Evolutionary conservation across 2,329 filamentous ascomycete genomes (phyloP).

Genomic region (Pseudopyricularia cyperi): DNA sequence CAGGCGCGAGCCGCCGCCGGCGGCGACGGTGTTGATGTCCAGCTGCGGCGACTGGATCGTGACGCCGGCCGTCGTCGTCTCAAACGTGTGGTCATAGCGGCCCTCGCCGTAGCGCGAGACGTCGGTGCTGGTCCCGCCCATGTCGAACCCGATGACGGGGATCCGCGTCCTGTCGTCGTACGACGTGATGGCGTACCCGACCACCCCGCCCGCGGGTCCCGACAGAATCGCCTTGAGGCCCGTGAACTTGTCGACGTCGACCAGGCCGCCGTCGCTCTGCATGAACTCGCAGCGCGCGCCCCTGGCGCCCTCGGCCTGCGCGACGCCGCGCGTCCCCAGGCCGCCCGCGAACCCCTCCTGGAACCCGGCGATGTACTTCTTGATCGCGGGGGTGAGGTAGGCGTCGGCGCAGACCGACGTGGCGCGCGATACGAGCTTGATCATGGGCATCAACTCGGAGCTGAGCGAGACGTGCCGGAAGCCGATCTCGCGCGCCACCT

Average conservation of each 20-base stretch:
- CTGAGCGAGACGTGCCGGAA: constrained; percentile 73
- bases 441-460: constrained; percentile 81
- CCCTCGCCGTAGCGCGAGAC: constrained; percentile 79
- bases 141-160: constrained; percentile 89
- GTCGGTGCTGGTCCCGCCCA: constrained; percentile 89
- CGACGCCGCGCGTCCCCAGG: constrained; percentile 62
- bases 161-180: constrained; percentile 73
- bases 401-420: constrained; percentile 71
- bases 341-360: constrained; percentile 70
- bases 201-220: constrained; percentile 84
- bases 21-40: constrained; percentile 90
- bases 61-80: constrained; percentile 87
- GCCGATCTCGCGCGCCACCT: constrained; percentile 65
- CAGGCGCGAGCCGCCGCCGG: constrained; percentile 71
- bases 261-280: constrained; percentile 69
- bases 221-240: constrained; percentile 77
- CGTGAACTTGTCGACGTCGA: constrained; percentile 69
- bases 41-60: constrained; percentile 86
- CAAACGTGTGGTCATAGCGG: constrained; percentile 84
- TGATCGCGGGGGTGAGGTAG: constrained; percentile 67
- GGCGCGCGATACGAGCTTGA: constrained; percentile 64
- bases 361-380: constrained; percentile 63
- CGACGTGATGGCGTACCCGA: constrained; percentile 83
- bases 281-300: constrained; percentile 87
- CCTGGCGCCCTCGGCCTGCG: constrained; percentile 41